phyloP scores from a whole-genome alignment of 768 basidiomycete species.

The Calocera viscosa region DNA sequence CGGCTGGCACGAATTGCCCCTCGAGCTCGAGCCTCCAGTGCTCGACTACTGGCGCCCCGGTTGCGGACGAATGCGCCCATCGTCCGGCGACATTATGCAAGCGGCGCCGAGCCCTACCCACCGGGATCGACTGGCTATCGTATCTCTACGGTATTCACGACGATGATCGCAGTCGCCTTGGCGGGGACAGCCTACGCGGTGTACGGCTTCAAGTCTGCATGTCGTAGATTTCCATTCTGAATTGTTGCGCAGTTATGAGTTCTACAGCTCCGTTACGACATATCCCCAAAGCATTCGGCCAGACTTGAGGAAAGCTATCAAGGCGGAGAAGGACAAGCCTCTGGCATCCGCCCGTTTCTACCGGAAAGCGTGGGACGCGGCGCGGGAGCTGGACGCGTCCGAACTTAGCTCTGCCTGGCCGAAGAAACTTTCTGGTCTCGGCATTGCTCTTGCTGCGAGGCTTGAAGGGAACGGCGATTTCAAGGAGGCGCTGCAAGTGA shows the following conservation, averaged over 20 bases:
- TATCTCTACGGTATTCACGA: neutral
- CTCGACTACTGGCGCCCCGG: neutral
- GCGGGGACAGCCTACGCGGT: neutral
- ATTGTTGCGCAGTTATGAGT: neutral
- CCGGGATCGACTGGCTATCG: neutral
- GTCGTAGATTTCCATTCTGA: neutral
- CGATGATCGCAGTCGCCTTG: neutral
- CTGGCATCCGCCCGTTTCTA: neutral
- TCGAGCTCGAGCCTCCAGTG: neutral
- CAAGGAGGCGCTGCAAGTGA: neutral
- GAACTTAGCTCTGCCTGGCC: neutral
- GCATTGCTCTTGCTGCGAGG: neutral
- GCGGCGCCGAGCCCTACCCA: neutral
- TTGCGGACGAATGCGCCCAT: neutral
- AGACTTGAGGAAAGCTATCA: neutral
- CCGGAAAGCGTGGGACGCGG: neutral
- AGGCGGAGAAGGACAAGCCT: neutral
- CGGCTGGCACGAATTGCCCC: neutral
- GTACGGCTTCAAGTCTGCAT: neutral
- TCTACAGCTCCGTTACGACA: constrained; percentile 1
- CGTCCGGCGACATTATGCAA: neutral
- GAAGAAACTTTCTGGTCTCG: neutral
- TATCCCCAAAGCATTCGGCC: neutral
- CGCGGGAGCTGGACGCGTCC: neutral
- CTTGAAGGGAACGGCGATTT: neutral